phyloP scores from a whole-genome alignment of 257 asterid genomes.

The Cruciata laevipes region DNA sequence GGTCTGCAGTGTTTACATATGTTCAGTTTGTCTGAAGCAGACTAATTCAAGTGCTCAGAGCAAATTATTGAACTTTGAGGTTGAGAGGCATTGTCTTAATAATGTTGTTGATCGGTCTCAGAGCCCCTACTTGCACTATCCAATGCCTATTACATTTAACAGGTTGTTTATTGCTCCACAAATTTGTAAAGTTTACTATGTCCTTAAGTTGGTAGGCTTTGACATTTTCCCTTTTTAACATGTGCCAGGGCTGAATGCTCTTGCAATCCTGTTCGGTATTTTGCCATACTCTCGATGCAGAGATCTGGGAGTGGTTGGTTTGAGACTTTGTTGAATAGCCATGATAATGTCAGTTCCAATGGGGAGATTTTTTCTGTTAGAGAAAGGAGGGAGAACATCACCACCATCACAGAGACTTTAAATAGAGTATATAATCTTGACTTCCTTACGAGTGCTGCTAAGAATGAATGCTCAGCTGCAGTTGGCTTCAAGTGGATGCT shows the following conservation, averaged over 20 bases:
- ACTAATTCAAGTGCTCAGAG: conserved; percentile 25
- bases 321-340: conserved; percentile 85
- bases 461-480: conserved; percentile 85
- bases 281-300: conserved; percentile 82
- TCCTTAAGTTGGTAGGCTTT: not conserved
- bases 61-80: conserved; percentile 30
- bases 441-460: conserved; percentile 73
- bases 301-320: conserved; percentile 99
- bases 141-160: conserved; percentile 65
- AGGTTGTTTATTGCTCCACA: conserved; percentile 33
- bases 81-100: conserved; percentile 31
- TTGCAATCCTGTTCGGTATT: conserved; percentile 73
- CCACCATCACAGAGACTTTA: conserved; percentile 54
- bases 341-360: conserved; percentile 74
- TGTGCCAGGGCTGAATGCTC: conserved; percentile 64
- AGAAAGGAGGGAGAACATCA: conserved; percentile 55
- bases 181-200: not conserved
- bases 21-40: conserved; percentile 69
- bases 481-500: conserved; percentile 99
- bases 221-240: not conserved
- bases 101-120: conserved; percentile 37
- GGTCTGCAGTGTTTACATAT: conserved; percentile 65
- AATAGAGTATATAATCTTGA: conserved; percentile 84
- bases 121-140: conserved; percentile 63
- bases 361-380: conserved; percentile 79